A percentile compares a stretch with the other conserved stretches of the same genome.
These are phyloP conservation scores for Amylostereum areolatum DNA, from an alignment of 1,284 basidiomycete genomes.

Conservation along the genomic window DNA sequence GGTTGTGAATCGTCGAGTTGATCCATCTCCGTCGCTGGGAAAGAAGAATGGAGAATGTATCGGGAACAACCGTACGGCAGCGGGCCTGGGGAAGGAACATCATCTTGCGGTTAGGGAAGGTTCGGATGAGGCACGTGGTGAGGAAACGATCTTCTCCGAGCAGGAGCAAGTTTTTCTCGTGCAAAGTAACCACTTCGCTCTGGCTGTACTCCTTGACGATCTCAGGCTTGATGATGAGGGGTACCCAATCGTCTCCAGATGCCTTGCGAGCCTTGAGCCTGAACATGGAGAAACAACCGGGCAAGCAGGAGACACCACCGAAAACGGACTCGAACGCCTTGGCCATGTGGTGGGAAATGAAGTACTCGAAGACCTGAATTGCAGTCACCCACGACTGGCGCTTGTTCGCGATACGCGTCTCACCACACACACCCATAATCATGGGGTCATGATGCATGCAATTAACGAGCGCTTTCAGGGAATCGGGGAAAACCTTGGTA, in stretches of 20 bases:
- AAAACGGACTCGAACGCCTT: conserved; percentile 99
- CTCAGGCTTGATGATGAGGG: conserved; percentile 94
- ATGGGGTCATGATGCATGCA: conserved; percentile 98
- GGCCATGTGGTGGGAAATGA: conserved; percentile 97
- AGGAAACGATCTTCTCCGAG: conserved; percentile 99
- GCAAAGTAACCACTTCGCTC: conserved; percentile 86
- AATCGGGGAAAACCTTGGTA: conserved; percentile 87
- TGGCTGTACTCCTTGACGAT: conserved; percentile 98
- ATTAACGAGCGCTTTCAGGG: conserved; percentile 84
- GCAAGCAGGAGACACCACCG: conserved; percentile 98
- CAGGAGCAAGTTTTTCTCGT: conserved; percentile 96
- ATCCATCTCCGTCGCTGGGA: conserved; percentile 99
- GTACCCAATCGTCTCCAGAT: conserved; percentile 94
- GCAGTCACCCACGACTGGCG: conserved; percentile 96
- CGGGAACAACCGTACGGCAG: conserved; percentile 94
- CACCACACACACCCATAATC: conserved; percentile 99
- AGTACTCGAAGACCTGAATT: conserved; percentile 98
- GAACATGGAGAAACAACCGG: conserved; percentile 99
- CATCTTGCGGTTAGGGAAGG: conserved; percentile 99
- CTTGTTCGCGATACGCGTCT: conserved; percentile 98
- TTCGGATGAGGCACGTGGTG: conserved; percentile 90
- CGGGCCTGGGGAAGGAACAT: conserved; percentile 97
- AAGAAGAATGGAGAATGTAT: conserved; percentile 89
- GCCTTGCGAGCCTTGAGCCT: conserved; percentile 89
- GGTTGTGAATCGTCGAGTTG: conserved; percentile 98